Conservation (phyloP, 345 rosid genomes). For the Brassica carinata region DNA sequence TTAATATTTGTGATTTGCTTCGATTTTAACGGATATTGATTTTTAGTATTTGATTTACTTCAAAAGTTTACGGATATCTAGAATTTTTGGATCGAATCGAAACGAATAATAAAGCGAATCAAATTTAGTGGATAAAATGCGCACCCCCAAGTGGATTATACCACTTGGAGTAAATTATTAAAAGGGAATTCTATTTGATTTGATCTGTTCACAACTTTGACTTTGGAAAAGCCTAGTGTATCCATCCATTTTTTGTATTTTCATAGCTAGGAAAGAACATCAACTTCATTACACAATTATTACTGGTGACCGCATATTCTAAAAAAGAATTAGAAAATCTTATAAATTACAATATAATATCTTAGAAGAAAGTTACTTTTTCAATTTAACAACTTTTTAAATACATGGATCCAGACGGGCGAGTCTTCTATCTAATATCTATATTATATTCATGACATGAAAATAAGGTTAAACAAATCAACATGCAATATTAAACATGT, state of each 20-base stretch:
- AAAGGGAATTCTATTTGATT: slow-evolving; percentile 1
- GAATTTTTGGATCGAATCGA: too few relatives aligned
- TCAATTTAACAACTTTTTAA: neutral
- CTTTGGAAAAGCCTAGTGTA: slow-evolving; percentile 33
- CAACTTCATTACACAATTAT: slow-evolving; percentile 7
- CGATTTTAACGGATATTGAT: too few relatives aligned
- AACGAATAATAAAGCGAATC: too few relatives aligned
- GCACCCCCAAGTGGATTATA: slow-evolving; percentile 14
- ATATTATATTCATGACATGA: neutral
- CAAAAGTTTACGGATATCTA: too few relatives aligned
- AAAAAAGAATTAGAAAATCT: slow-evolving; percentile 1
- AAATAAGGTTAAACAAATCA: neutral
- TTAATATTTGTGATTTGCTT: too few relatives aligned
- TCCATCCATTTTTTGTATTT: slow-evolving; percentile 13
- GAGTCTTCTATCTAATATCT: neutral
- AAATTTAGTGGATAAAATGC: too few relatives aligned
- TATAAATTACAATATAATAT: neutral
- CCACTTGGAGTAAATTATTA: slow-evolving; percentile 12
- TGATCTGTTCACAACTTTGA: slow-evolving; percentile 36
- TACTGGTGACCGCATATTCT: neutral
- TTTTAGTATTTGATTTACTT: too few relatives aligned
- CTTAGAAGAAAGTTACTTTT: neutral
- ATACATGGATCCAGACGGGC: neutral
- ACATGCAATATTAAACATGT: neutral
- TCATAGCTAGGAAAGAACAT: slow-evolving; percentile 1